Evolutionary conservation across 768 basidiomycete species (phyloP).

Genomic region (Trametes coccinea): DNA sequence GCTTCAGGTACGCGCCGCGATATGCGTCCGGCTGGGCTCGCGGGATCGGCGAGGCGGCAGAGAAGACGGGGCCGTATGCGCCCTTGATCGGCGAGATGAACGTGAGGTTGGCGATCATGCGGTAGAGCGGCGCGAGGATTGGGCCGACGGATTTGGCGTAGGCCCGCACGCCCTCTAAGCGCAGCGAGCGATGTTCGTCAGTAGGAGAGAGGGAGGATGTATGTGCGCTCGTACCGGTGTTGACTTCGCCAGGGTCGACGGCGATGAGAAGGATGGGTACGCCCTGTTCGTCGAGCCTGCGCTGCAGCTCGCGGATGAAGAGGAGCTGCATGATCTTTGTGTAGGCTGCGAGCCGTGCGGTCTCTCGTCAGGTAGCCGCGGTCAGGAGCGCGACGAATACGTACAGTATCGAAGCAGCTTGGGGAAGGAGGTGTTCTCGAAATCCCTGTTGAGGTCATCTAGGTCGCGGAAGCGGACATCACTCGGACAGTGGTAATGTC

Average conservation of each 20-base stretch:
- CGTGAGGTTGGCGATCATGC: slow-evolving; percentile 13
- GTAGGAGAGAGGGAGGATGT: background rate
- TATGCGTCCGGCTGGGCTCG: slow-evolving; percentile 9
- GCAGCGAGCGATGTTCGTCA: background rate
- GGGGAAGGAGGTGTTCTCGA: slow-evolving; percentile 24
- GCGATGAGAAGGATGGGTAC: slow-evolving; percentile 36
- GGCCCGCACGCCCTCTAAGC: slow-evolving; percentile 22
- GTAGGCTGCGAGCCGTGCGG: slow-evolving; percentile 9
- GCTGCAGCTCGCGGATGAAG: slow-evolving; percentile 29
- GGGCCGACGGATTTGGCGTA: slow-evolving; percentile 18
- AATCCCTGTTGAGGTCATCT: slow-evolving; percentile 38
- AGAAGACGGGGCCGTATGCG: slow-evolving; percentile 25
- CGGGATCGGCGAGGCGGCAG: slow-evolving; percentile 24
- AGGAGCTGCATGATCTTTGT: slow-evolving; percentile 28
- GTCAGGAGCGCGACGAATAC: background rate
- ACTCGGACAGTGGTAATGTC: slow-evolving; percentile 21
- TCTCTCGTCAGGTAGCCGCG: background rate
- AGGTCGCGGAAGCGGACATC: slow-evolving; percentile 32
- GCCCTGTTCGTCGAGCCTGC: slow-evolving; percentile 28
- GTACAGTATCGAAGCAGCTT: slow-evolving; percentile 17
- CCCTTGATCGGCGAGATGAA: slow-evolving; percentile 19
- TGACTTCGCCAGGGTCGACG: slow-evolving; percentile 39
- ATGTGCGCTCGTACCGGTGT: slow-evolving; percentile 26
- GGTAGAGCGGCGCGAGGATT: slow-evolving; percentile 15
- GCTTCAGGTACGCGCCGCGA: slow-evolving; percentile 20